Percentiles rank a stretch among this genome's conserved stretches.
These are phyloP conservation scores for Neurospora sp. DNA, from an alignment of 495 filamentous ascomycete genomes.

Conservation along the genomic window DNA sequence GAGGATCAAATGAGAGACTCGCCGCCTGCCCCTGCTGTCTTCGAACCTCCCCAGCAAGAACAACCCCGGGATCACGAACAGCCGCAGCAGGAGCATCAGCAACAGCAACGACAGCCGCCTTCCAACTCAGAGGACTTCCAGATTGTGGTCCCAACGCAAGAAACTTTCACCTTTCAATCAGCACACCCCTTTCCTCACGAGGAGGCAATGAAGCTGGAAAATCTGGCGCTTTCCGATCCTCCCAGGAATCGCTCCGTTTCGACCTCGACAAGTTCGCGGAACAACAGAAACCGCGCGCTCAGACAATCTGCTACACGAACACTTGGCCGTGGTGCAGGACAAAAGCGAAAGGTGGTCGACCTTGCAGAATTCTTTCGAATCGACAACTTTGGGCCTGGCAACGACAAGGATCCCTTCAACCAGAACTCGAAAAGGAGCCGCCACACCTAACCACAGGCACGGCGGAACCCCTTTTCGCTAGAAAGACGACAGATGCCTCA, in stretches of 20 bases:
- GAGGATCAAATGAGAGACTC: conserved; percentile 40
- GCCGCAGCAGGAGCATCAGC: conserved; percentile 5
- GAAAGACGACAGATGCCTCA: not conserved
- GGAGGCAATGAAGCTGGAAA: conserved; percentile 49
- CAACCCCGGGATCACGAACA: conserved; percentile 8
- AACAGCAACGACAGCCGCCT: conserved; percentile 17
- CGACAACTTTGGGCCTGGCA: conserved; percentile 49
- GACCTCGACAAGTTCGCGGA: conserved; percentile 42
- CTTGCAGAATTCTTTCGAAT: conserved; percentile 78
- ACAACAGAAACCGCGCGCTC: conserved; percentile 32
- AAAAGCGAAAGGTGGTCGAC: conserved; percentile 62
- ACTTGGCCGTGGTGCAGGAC: conserved; percentile 52
- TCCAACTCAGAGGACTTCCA: conserved; percentile 24
- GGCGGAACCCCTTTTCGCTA: not conserved
- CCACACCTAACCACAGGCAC: conserved; percentile 41
- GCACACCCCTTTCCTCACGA: conserved; percentile 59
- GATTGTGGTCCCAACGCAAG: conserved; percentile 30
- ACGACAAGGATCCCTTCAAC: conserved; percentile 50
- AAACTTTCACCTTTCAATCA: conserved; percentile 65
- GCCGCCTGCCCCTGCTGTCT: conserved; percentile 12
- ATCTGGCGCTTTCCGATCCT: conserved; percentile 39
- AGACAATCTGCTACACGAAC: conserved; percentile 23
- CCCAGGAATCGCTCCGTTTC: conserved; percentile 26
- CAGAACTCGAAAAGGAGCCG: conserved; percentile 62
- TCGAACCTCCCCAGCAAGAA: conserved; percentile 9